phyloP scores from a whole-genome alignment of 2,329 filamentous ascomycete species.

The Pseudocercospora pini-densiflorae region DNA sequence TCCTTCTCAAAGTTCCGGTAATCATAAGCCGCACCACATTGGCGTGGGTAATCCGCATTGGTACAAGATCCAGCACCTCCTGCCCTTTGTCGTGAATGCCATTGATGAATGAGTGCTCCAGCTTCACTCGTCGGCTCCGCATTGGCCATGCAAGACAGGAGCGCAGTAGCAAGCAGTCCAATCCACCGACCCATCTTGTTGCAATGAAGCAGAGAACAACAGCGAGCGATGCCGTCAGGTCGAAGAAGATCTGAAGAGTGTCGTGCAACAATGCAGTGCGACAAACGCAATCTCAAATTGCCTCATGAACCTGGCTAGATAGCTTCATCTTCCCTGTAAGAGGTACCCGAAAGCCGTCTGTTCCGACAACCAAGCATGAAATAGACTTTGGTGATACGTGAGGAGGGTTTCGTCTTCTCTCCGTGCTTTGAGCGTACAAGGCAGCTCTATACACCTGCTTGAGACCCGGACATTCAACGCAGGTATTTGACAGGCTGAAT shows the following conservation, averaged over 20 bases:
- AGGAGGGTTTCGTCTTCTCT: neutral
- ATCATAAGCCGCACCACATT: constrained; percentile 24
- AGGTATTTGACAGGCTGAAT: too few relatives aligned
- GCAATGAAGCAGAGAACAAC: neutral
- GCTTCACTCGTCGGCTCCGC: neutral
- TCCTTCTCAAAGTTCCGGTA: constrained; percentile 23
- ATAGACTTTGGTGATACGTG: neutral
- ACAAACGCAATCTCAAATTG: neutral
- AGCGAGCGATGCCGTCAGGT: neutral
- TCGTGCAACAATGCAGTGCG: neutral
- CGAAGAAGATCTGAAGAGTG: neutral
- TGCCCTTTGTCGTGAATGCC: neutral
- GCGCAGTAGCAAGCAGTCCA: neutral
- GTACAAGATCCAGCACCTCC: neutral
- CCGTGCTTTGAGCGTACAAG: neutral
- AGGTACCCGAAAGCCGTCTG: neutral
- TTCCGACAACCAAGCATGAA: neutral
- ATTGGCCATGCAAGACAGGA: neutral
- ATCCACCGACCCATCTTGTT: neutral
- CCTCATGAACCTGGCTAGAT: neutral
- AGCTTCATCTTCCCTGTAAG: neutral
- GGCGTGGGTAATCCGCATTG: constrained; percentile 12
- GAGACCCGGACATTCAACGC: too few relatives aligned
- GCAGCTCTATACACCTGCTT: too few relatives aligned
- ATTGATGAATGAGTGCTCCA: neutral